phyloP scores from a whole-genome alignment of 1,139 yeast genomes.

The Magnusiomyces suaveolens region DNA sequence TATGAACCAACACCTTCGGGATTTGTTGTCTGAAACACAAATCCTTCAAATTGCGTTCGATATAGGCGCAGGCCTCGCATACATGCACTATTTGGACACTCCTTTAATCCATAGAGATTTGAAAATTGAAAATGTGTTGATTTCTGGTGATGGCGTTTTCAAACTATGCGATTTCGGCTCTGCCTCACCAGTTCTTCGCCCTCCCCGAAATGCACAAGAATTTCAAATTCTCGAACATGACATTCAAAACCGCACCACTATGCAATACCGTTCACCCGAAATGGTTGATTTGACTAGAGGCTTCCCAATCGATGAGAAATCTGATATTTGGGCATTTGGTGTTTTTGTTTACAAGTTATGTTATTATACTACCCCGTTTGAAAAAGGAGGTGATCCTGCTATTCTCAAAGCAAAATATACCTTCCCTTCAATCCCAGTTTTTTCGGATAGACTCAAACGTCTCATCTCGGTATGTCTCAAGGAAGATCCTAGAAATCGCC shows the following conservation, averaged over 20 bases:
- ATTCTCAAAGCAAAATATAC: conserved; percentile 52
- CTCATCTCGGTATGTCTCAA: conserved; percentile 69
- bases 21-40: conserved; percentile 73
- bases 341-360: conserved; percentile 82
- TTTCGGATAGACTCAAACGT: conserved; percentile 33
- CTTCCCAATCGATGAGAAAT: conserved; percentile 84
- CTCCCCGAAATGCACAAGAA: conserved; percentile 59
- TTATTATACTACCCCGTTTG: conserved; percentile 92
- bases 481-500: conserved; percentile 72
- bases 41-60: conserved; percentile 76
- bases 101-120: conserved; percentile 88
- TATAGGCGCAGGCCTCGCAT: conserved; percentile 70
- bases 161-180: conserved; percentile 95
- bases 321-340: conserved; percentile 96
- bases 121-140: conserved; percentile 87
- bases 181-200: conserved; percentile 57
- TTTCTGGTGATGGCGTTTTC: conserved; percentile 60
- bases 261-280: conserved; percentile 95
- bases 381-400: conserved; percentile 57
- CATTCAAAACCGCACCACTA: conserved; percentile 84
- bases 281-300: conserved; percentile 85
- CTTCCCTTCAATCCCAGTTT: conserved; percentile 42
- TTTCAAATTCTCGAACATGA: conserved; percentile 66
- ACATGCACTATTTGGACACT: conserved; percentile 75
- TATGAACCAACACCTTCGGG: conserved; percentile 82